These are phyloP conservation scores for Berberis thunbergii DNA, from an alignment of 164 flowering plant species.

Conservation along the genomic window DNA sequence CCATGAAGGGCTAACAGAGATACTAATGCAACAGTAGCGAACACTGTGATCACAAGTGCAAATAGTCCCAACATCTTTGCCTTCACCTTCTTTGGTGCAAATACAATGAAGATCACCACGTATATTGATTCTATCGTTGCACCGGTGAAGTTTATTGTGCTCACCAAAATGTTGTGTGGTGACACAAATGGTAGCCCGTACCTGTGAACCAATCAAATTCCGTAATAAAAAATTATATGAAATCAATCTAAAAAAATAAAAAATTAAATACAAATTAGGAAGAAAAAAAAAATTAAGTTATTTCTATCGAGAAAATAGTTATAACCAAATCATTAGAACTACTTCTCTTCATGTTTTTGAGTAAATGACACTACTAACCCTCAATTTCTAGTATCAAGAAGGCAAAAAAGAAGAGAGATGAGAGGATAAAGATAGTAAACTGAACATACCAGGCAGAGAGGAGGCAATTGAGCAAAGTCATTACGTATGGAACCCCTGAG, in stretches of 20 bases:
- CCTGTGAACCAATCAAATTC: constrained; percentile 22
- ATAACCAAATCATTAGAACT: too few relatives aligned
- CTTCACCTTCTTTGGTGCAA: constrained; percentile 58
- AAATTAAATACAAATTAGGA: too few relatives aligned
- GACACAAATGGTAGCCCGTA: constrained; percentile 91
- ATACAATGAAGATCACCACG: constrained; percentile 56
- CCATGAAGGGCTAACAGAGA: constrained; percentile 66
- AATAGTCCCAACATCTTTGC: constrained; percentile 47
- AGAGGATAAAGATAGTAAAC: neutral
- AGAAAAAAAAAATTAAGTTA: too few relatives aligned
- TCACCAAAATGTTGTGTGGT: constrained; percentile 59
- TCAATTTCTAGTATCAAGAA: neutral
- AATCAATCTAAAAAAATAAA: too few relatives aligned
- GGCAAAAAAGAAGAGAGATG: neutral
- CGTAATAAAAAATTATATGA: neutral
- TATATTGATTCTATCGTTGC: constrained; percentile 62
- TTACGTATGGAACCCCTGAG: constrained; percentile 83
- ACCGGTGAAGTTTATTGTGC: constrained; percentile 75
- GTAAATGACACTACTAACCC: neutral
- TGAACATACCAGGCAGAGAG: constrained; percentile 75
- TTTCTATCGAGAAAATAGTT: too few relatives aligned
- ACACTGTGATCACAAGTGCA: constrained; percentile 33
- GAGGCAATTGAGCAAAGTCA: constrained; percentile 84
- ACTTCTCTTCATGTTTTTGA: too few relatives aligned
- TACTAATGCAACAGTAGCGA: constrained; percentile 46